phyloP scores from a whole-genome alignment of 495 filamentous ascomycete species.

The Sporormia fimetaria region DNA sequence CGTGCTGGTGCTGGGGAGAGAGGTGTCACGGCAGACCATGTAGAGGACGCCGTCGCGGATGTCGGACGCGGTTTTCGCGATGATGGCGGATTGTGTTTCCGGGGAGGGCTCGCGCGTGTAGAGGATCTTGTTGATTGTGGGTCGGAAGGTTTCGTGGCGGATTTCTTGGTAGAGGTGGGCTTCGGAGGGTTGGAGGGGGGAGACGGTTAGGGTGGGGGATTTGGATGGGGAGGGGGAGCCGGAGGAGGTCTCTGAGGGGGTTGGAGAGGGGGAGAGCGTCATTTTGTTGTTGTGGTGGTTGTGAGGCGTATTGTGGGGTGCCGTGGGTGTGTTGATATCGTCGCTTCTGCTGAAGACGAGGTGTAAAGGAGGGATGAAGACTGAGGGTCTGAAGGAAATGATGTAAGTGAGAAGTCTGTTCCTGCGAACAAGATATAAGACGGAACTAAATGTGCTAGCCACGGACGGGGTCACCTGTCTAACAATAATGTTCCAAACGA shows the following conservation, averaged over 20 bases:
- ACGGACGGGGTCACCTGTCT: no score
- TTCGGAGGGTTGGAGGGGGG: slow-evolving; percentile 5
- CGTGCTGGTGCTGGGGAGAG: background rate
- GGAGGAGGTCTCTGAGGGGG: background rate
- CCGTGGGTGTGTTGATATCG: no score
- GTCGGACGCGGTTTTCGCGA: background rate
- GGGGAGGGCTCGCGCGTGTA: slow-evolving; percentile 9
- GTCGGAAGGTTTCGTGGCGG: slow-evolving; percentile 17
- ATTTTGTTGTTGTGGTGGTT: no score
- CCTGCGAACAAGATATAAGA: no score
- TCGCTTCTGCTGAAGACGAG: no score
- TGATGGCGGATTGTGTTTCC: slow-evolving; percentile 1
- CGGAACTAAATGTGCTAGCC: no score
- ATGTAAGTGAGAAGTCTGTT: no score
- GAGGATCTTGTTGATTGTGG: slow-evolving; percentile 15
- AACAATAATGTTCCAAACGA: no score
- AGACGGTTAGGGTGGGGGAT: slow-evolving; percentile 11
- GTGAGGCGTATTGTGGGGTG: no score
- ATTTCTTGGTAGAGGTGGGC: slow-evolving; percentile 4
- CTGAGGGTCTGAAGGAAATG: no score
- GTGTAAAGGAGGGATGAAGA: no score
- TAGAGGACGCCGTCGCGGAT: slow-evolving; percentile 3
- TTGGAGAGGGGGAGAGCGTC: background rate
- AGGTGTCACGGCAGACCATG: slow-evolving; percentile 4
- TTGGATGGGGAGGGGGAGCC: slow-evolving; percentile 1